Conservation (phyloP, 2,329 filamentous ascomycete genomes). For the Thelonectria discophora region DNA sequence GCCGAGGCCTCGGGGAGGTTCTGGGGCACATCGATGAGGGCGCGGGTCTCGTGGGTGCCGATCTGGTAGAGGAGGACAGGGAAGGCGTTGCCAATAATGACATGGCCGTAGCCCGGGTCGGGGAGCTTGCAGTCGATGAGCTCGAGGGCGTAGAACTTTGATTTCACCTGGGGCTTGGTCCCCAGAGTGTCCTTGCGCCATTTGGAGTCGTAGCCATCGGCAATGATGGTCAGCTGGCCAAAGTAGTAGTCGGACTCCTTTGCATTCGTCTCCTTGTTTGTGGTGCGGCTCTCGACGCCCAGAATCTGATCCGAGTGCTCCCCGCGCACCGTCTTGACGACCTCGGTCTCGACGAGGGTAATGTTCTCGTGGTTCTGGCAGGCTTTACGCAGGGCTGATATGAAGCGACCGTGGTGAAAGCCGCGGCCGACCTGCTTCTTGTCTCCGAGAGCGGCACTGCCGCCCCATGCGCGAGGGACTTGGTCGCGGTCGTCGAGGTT, state of each 20-base stretch:
- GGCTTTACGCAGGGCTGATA: constrained; percentile 79
- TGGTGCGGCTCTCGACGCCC: constrained; percentile 80
- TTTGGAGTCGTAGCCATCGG: constrained; percentile 91
- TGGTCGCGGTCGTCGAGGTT: constrained; percentile 60
- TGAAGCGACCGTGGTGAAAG: constrained; percentile 96
- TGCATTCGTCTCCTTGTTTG: constrained; percentile 61
- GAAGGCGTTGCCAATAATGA: constrained; percentile 78
- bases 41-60: constrained; percentile 90
- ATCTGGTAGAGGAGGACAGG: constrained; percentile 97
- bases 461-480: constrained; percentile 50
- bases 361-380: constrained; percentile 83
- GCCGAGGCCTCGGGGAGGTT: constrained; percentile 77
- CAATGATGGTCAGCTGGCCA: constrained; percentile 84
- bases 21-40: constrained; percentile 86
- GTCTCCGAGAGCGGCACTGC: constrained; percentile 44
- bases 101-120: constrained; percentile 80
- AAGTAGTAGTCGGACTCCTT: constrained; percentile 82
- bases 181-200: constrained; percentile 84
- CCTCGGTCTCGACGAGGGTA: constrained; percentile 90
- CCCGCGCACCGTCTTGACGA: constrained; percentile 76
- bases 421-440: constrained; percentile 72
- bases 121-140: constrained; percentile 87
- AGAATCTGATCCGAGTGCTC: constrained; percentile 76
- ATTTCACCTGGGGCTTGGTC: constrained; percentile 87
- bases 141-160: constrained; percentile 93